Base-by-base conservation (phyloP, 306 rosid species). In the Acacia acuminata region DNA sequence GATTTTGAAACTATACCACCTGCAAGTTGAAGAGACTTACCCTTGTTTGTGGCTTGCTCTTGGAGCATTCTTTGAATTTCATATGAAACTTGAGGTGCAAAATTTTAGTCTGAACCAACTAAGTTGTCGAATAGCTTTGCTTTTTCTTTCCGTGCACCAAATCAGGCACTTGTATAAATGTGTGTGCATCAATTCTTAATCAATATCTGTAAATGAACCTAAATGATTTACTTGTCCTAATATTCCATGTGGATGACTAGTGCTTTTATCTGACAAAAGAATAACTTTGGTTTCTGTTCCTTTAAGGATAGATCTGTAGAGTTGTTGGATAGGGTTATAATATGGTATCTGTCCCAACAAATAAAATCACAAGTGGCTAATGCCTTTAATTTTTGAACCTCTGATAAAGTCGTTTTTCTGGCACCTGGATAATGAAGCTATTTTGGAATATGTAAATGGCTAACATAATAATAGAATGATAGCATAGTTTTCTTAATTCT, bases 391-490 rank as follows among this genome's bases (percentile, higher is more conserved):
- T 53, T 17, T 53, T 53, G 60, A 42, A 48, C 25, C 73, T 81
- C 70, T 58, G 40, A 19, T 61, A 30, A 61, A 60, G 63, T 25
- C 74, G 65, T 63, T 80, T 45, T 61, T 48, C 73, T 40, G 47
- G 45, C 38, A 25, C 74, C 24, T 71, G n/a, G 69, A 43, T 51
- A 82, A 77, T 58, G 30, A 20, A 65, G 71, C 75, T 72, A 45
- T n/a, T 25, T 64, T 20, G 67, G 60, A 65, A 71, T 71, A 32
- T 66, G 82, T 24, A 11, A 47, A 71, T 53, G 71, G 68, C 55
- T 60, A 12, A 61, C 8, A 25, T 25, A 1, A 3, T 22, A 61
- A 5, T 32, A 32, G 66, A 60, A 10, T 5, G 74, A 4, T 3
- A 78, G 69, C 56, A 73, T 43, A 53, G 15, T 8, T 65, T 36